Conservation (phyloP, 2,329 filamentous ascomycete genomes). For the Fusarium sp. region DNA sequence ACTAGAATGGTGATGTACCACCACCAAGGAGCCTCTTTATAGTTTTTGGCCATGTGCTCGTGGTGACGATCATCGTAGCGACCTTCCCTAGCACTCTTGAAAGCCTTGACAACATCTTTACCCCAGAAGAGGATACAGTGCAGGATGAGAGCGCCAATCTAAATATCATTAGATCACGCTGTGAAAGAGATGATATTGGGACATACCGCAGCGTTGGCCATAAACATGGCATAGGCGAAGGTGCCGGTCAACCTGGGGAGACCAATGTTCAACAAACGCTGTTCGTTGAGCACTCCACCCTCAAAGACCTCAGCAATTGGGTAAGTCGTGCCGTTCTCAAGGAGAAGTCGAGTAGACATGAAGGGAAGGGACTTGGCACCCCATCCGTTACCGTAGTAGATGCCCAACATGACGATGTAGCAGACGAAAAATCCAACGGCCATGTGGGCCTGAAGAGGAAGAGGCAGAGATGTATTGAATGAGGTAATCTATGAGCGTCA, state of each 20-base stretch:
- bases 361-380: slow-evolving; percentile 60
- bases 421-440: slow-evolving; percentile 60
- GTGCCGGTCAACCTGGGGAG: slow-evolving; percentile 60
- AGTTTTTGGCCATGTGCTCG: slow-evolving; percentile 62
- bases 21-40: slow-evolving; percentile 62
- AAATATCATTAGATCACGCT: not conserved
- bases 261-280: slow-evolving; percentile 56
- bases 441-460: slow-evolving; percentile 61
- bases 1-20: slow-evolving; percentile 59
- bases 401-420: slow-evolving; percentile 60
- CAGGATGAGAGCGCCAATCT: slow-evolving; percentile 66
- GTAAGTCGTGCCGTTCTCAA: slow-evolving; percentile 55
- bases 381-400: slow-evolving; percentile 65
- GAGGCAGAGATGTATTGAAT: slow-evolving; percentile 62
- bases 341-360: slow-evolving; percentile 63
- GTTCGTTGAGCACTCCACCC: slow-evolving; percentile 54
- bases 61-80: slow-evolving; percentile 63
- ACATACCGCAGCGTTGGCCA: slow-evolving; percentile 66
- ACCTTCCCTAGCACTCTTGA: slow-evolving; percentile 57
- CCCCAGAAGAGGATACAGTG: slow-evolving; percentile 68
- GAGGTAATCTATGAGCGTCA: slow-evolving; percentile 61
- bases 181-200: accelerated
- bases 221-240: slow-evolving; percentile 66
- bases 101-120: slow-evolving; percentile 60
- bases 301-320: slow-evolving; percentile 55